phyloP scores from a whole-genome alignment of 2,329 filamentous ascomycete genomes.

The Penicillium paneum region DNA sequence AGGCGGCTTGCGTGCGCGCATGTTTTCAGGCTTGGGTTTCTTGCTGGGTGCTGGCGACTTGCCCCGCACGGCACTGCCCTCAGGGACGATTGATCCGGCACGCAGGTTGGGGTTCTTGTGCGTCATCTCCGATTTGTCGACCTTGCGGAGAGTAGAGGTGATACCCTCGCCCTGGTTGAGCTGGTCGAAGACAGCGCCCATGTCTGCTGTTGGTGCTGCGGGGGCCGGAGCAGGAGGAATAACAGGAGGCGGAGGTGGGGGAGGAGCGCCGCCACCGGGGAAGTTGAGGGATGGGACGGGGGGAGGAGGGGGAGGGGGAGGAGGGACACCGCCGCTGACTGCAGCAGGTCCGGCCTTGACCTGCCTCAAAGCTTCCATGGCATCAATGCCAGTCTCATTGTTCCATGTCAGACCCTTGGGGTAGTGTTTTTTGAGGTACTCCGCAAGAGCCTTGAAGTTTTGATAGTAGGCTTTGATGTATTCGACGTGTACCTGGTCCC shows the following conservation, averaged over 20 bases:
- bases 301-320: slow-evolving; percentile 52
- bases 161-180: slow-evolving; percentile 87
- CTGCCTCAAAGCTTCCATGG: slow-evolving; percentile 64
- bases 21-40: slow-evolving; percentile 80
- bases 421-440: slow-evolving; percentile 83
- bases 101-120: slow-evolving; percentile 94
- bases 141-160: slow-evolving; percentile 84
- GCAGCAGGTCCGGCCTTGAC: slow-evolving; percentile 46
- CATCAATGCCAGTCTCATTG: slow-evolving; percentile 66
- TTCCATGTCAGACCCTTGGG: slow-evolving; percentile 83
- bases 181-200: slow-evolving; percentile 86
- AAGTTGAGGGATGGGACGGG: slow-evolving; percentile 47
- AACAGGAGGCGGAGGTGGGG: slow-evolving; percentile 66
- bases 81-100: slow-evolving; percentile 62
- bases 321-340: slow-evolving; percentile 35
- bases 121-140: slow-evolving; percentile 94
- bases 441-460: slow-evolving; percentile 77
- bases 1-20: slow-evolving; percentile 77
- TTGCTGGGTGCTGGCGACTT: slow-evolving; percentile 88
- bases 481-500: slow-evolving; percentile 75
- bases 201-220: slow-evolving; percentile 56
- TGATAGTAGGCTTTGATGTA: slow-evolving; percentile 93
- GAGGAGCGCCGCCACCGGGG: slow-evolving; percentile 57
- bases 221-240: slow-evolving; percentile 53
- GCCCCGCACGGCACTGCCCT: slow-evolving; percentile 49